Percentiles rank a stretch among this genome's conserved stretches.
Conservation (phyloP, 2,329 filamentous ascomycete genomes). For the Pyrenochaeta sp. region DNA sequence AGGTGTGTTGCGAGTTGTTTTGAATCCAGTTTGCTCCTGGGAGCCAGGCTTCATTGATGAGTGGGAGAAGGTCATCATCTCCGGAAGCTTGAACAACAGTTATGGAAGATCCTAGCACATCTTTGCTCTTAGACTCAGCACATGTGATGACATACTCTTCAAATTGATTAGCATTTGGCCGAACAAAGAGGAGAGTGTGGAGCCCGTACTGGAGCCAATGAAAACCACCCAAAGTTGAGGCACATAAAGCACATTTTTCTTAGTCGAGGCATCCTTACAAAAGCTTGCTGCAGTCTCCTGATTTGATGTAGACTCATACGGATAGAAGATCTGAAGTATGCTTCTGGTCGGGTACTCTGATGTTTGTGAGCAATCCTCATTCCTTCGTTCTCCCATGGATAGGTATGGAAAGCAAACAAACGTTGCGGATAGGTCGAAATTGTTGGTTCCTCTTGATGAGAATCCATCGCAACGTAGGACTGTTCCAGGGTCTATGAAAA, state of each 20-base stretch:
- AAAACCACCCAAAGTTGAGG: slow-evolving; percentile 9
- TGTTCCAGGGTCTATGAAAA: slow-evolving; percentile 14
- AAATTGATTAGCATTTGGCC: background rate
- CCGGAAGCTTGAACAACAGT: background rate
- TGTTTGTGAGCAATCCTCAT: background rate
- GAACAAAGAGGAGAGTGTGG: background rate
- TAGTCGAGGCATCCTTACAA: slow-evolving; percentile 1
- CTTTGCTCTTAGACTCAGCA: background rate
- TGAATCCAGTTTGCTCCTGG: background rate
- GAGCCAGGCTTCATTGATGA: background rate
- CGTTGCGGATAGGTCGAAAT: slow-evolving; percentile 3
- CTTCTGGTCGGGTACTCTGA: slow-evolving; percentile 16
- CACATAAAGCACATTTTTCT: slow-evolving; percentile 1
- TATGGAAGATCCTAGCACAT: slow-evolving; percentile 1
- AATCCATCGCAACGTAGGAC: slow-evolving; percentile 15
- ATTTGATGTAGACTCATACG: slow-evolving; percentile 20
- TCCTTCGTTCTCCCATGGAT: background rate
- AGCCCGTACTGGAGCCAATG: slow-evolving; percentile 6
- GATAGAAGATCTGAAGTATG: slow-evolving; percentile 29
- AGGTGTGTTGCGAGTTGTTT: background rate
- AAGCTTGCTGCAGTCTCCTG: slow-evolving; percentile 10
- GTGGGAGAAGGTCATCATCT: background rate
- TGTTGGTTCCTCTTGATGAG: background rate
- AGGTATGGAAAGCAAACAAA: slow-evolving; percentile 15
- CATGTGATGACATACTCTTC: slow-evolving; percentile 7